Evolutionary conservation across 2,329 filamentous ascomycete genomes (phyloP).

Genomic region (Aspergillus sp.): DNA sequence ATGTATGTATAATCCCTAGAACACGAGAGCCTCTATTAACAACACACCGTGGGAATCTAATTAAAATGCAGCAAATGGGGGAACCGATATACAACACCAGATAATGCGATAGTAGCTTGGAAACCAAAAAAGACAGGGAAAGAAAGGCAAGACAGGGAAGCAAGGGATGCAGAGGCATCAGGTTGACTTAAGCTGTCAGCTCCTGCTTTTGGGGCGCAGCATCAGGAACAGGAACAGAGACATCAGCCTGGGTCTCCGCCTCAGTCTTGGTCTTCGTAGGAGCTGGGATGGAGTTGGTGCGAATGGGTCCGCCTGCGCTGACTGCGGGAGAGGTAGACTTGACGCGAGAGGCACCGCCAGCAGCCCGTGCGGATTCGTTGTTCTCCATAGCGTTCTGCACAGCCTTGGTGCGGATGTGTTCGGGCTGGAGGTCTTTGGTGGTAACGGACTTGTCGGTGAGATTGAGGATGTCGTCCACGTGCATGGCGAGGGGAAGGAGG

Average conservation of each 20-base stretch:
- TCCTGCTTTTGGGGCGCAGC: conserved; percentile 24
- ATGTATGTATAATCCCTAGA: background rate
- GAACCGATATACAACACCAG: conserved; percentile 16
- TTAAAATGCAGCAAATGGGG: background rate
- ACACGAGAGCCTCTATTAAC: background rate
- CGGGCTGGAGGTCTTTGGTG: conserved; percentile 16
- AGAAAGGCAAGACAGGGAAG: background rate
- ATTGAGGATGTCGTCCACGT: conserved; percentile 63
- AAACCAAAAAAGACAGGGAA: background rate
- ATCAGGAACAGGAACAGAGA: conserved; percentile 24
- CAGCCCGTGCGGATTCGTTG: conserved; percentile 39
- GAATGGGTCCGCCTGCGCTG: conserved; percentile 36
- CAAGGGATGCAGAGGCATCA: background rate
- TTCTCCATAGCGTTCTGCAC: conserved; percentile 38
- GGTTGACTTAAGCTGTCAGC: conserved; percentile 22
- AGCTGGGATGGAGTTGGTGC: conserved; percentile 35
- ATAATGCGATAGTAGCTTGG: conserved; percentile 6
- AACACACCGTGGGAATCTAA: conserved; percentile 20
- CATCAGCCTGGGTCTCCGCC: conserved; percentile 15
- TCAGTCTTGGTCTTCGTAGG: conserved; percentile 26
- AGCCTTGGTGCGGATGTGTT: conserved; percentile 27
- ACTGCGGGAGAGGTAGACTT: conserved; percentile 27
- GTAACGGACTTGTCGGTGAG: conserved; percentile 29
- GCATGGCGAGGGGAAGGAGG: conserved; percentile 63
- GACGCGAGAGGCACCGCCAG: conserved; percentile 29